Base-by-base conservation (phyloP, 2,329 filamentous ascomycete species). In the Botrytis deweyae region DNA sequence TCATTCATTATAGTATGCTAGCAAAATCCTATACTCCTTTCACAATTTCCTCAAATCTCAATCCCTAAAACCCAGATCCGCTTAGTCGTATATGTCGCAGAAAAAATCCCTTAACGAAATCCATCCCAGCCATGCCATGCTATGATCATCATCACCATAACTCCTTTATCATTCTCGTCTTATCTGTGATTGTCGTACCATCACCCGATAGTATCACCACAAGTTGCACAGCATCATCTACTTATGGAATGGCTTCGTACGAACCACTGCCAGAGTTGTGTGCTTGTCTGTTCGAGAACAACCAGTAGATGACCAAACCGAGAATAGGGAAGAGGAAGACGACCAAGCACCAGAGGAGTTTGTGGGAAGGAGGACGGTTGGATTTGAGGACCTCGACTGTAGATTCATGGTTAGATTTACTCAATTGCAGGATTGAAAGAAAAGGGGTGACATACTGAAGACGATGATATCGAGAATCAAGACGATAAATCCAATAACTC, bases 351-450 rank as follows among this genome's bases (percentile, higher is more conserved):
- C 89, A 91, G 44, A 90, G 82, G 4, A 91, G 80, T 83, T 91
- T 91, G 81, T 86, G 83, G 33, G 83, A 80, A 33, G 86, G 82
- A 7, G 88, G 85, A 74, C 89, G 88, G 81, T 87, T 89, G 59
- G 89, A 91, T 81, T 90, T 88, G 73, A 91, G 82, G 76, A 91
- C 87, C 82, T 91, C 89, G 78, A 91, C 89, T 91, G 76, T 33
- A 76, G 40, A 55, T n/a, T 25, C 3, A 72, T 22, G 52, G 40
- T 73, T 73, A 64, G 72, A 68, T 49, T 36, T 58, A 52, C 16
- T 14, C 25, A 3, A 6, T 16, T 55, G n/a, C 44, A 9, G 64
- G 62, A 25, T 1, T n/a, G 18, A n/a, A n/a, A 7, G 25, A 2
- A 16, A n/a, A 7, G 25, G 16, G 33, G 46, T 5, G 18, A 84